phyloP scores from a whole-genome alignment of 768 basidiomycete genomes.

The Piloderma croceum region DNA sequence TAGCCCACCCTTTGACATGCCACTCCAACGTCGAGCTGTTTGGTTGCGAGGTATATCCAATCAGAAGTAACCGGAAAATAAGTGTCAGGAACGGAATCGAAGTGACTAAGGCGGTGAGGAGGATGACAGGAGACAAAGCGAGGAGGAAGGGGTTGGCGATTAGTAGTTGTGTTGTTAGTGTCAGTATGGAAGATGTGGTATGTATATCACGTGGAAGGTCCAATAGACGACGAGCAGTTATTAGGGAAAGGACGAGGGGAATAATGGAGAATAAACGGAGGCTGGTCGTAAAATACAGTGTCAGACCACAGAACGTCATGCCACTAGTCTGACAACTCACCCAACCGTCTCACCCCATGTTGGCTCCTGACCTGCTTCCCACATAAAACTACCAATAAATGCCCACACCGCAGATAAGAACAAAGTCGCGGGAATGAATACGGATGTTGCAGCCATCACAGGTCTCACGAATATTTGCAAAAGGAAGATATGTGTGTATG shows the following conservation, averaged over 20 bases:
- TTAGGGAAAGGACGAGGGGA: constrained; percentile 61
- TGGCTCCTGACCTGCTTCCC: constrained; percentile 46
- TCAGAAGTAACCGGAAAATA: constrained; percentile 69
- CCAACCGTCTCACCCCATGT: constrained; percentile 83
- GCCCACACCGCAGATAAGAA: constrained; percentile 76
- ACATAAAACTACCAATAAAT: constrained; percentile 74
- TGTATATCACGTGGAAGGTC: constrained; percentile 69
- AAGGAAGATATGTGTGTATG: constrained; percentile 71
- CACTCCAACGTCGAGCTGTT: constrained; percentile 42
- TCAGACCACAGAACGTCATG: constrained; percentile 4
- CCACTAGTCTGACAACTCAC: constrained; percentile 36
- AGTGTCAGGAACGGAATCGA: constrained; percentile 78
- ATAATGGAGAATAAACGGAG: constrained; percentile 75
- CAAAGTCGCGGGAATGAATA: constrained; percentile 70
- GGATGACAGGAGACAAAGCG: constrained; percentile 65
- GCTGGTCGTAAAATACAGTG: constrained; percentile 30
- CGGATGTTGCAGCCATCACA: constrained; percentile 70
- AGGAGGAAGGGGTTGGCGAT: constrained; percentile 70
- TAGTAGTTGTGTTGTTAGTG: constrained; percentile 63
- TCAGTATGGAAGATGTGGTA: constrained; percentile 51
- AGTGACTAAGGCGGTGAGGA: constrained; percentile 58
- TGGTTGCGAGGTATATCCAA: constrained; percentile 39
- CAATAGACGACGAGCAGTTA: constrained; percentile 68
- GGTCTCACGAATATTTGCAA: constrained; percentile 80
- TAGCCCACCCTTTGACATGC: constrained; percentile 61